Base-by-base conservation (phyloP, 2,329 filamentous ascomycete species). In the Trichoderma sp. region DNA sequence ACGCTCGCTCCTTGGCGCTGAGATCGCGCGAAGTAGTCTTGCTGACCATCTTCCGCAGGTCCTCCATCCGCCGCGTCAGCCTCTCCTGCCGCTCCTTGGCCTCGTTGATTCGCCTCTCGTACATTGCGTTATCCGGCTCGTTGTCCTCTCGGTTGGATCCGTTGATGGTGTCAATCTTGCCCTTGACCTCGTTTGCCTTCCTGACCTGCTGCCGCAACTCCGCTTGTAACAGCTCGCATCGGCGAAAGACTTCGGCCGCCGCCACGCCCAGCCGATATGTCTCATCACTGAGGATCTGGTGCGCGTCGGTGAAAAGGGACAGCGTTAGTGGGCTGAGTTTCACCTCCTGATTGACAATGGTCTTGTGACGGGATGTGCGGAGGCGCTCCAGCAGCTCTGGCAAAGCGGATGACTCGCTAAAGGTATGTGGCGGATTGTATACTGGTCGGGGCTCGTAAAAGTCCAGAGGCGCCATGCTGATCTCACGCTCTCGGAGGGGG, bases 211-310 rank as follows among this genome's bases (percentile, higher is more conserved):
- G 86, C 70, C 82, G 83, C 50, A 93, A 83, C 74, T 93, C 90
- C 19, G 83, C 81, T 72, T 90, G 88, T 29, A 94, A 82, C 54
- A 87, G 83, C 71, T 90, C 86, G 70, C 90, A 92, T 65, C 89
- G 85, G 29, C 89, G 83, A 79, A 93, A 94, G 6, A 94, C 81
- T 72, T 93, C 90, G 1, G 90, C 87, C 1, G 90, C 91, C 1
- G 90, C 91, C 52, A 86, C 80, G 17, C 90, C 90, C 12, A 94
- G 83, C 12, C 83, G 83, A 71, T 90, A 84, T 0, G 90, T 92
- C 77, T 94, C 90, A 10, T 86, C 84, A 70, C 88, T 88, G 6
- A 94, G 82, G 5, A 91, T 81, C 74, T 90, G 88, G 76, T 94
- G 92, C 0, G 88, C 88, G 68, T 92, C 88, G 32, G 90, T 91